Base-by-base conservation (phyloP, 2,329 filamentous ascomycete species). In the Byssothecium circinans region DNA sequence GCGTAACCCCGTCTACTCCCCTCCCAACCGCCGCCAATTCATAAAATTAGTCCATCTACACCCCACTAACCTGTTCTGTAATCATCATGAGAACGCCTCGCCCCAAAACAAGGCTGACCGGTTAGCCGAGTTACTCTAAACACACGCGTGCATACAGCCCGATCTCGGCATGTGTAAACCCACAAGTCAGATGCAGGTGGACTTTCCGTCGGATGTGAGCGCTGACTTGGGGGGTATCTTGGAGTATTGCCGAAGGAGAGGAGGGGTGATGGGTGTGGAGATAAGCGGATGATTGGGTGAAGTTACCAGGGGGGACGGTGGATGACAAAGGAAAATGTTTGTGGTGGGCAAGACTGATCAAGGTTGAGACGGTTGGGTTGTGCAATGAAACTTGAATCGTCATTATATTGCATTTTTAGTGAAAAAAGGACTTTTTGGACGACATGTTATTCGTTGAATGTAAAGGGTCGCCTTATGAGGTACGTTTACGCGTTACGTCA, bases 401-500 rank as follows among this genome's bases (percentile, higher is more conserved):
- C n/a, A n/a, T n/a, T n/a, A n/a, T n/a, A n/a, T n/a, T n/a, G n/a
- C n/a, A n/a, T n/a, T n/a, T n/a, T n/a, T n/a, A n/a, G n/a, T n/a
- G n/a, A n/a, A n/a, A n/a, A n/a, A n/a, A n/a, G n/a, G 25, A 27
- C 6, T 6, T 6, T 27, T 11, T 27, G 25, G 25, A 27, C 25
- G 11, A 8, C 29, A 75, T 76, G 72, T 50, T 74, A 40, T 60
- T 69, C 18, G 61, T 76, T 10, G 58, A 70, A 11, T 75, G 74
- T 49, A 61, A 57, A 42, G 74, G 74, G n/a, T 71, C 69, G 15
- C 74, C 74, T 0, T 74, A 73, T 49, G 69, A 75, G 58, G 74
- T 73, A 57, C 23, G 52, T 65, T 32, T 27, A 45, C n/a, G 41
- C 32, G 36, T 56, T 50, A 57, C 53, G 53, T 64, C 55, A 59